These are phyloP conservation scores for Pseudogymnoascus sp. DNA, from an alignment of 2,329 filamentous ascomycete genomes.

Conservation along the genomic window DNA sequence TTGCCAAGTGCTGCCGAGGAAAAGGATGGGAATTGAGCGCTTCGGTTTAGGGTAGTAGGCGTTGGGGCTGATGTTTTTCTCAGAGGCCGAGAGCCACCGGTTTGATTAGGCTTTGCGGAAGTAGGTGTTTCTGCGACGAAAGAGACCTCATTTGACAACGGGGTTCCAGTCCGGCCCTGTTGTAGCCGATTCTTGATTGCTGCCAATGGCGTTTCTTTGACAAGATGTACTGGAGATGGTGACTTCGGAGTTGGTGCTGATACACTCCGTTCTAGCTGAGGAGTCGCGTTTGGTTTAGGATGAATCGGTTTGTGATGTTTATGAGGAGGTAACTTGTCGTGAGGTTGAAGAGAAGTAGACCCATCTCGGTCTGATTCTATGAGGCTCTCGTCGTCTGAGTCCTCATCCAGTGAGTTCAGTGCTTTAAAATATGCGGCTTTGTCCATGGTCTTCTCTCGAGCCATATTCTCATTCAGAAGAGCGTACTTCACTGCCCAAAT, in stretches of 20 bases:
- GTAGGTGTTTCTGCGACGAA: constrained; percentile 12
- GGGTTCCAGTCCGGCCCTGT: background rate
- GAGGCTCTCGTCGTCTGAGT: constrained; percentile 21
- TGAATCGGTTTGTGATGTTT: constrained; percentile 26
- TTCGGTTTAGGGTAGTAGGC: constrained; percentile 16
- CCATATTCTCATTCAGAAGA: background rate
- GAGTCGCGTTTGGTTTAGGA: background rate
- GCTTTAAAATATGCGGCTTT: constrained; percentile 17
- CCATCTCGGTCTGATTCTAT: background rate
- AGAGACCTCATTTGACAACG: constrained; percentile 4
- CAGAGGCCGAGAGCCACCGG: constrained; percentile 16
- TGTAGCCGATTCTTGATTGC: background rate
- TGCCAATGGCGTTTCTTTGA: constrained; percentile 10
- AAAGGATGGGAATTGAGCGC: background rate
- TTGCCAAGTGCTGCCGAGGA: constrained; percentile 25
- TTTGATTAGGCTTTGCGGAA: constrained; percentile 20
- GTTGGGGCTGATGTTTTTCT: constrained; percentile 16
- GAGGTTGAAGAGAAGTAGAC: constrained; percentile 29
- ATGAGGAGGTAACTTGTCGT: constrained; percentile 25
- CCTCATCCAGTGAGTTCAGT: constrained; percentile 21
- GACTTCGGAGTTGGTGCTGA: constrained; percentile 9
- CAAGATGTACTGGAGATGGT: background rate
- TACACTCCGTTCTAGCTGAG: background rate
- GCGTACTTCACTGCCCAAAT: background rate
- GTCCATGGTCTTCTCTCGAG: background rate